Percentiles rank a stretch among this genome's conserved stretches.
These are phyloP conservation scores for Ophiostoma quercus DNA, from an alignment of 2,329 filamentous ascomycete genomes.

Conservation along the genomic window DNA sequence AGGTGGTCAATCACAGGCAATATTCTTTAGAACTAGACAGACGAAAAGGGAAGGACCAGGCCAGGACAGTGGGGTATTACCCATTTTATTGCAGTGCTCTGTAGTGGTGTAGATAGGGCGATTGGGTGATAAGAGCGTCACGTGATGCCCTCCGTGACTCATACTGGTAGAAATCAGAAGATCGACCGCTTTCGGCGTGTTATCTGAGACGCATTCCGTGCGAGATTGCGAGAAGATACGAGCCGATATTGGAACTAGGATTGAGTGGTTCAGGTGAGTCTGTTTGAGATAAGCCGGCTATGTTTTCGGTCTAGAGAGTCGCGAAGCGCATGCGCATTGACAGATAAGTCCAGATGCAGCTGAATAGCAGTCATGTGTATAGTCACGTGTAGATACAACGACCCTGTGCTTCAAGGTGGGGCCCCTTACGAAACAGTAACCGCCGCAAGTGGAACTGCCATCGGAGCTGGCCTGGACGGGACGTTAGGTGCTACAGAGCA, in stretches of 20 bases:
- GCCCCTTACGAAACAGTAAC: constrained; percentile 20
- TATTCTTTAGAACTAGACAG: background rate
- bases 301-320: constrained; percentile 1
- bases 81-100: background rate
- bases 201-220: constrained; percentile 7
- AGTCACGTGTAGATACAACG: background rate
- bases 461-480: background rate
- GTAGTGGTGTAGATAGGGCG: constrained; percentile 11
- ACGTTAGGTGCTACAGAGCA: background rate
- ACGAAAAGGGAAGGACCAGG: constrained; percentile 7
- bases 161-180: background rate
- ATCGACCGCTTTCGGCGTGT: constrained; percentile 6
- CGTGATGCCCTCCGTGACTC: constrained; percentile 1
- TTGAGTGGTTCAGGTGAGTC: background rate
- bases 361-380: background rate
- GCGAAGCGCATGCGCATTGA: background rate
- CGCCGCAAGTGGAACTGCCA: constrained; percentile 19
- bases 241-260: background rate
- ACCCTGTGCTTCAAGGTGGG: constrained; percentile 13
- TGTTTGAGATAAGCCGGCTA: background rate
- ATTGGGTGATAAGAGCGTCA: background rate
- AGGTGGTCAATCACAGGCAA: constrained; percentile 7
- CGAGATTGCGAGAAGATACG: background rate
- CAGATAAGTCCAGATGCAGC: background rate
- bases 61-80: constrained; percentile 3